These are phyloP conservation scores for Tricholoma saponaceum DNA, from an alignment of 768 basidiomycete genomes.

Conservation along the genomic window DNA sequence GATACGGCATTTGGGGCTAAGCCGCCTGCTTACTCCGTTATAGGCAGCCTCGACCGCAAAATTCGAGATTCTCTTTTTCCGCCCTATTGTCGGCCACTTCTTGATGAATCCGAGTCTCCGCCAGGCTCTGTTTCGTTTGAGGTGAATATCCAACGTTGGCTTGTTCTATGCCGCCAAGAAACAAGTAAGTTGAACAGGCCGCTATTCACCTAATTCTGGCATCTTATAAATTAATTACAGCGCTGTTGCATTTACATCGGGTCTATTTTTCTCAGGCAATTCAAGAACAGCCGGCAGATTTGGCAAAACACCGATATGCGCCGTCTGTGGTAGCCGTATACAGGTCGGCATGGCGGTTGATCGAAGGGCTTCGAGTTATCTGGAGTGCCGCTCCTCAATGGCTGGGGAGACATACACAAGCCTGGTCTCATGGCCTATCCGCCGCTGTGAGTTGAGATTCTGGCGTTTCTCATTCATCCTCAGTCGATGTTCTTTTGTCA, in stretches of 20 bases:
- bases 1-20: conserved; percentile 48
- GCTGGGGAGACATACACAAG: conserved; percentile 39
- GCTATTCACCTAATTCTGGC: no score
- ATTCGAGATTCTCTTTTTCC: conserved; percentile 60
- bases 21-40: conserved; percentile 45
- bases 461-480: background rate
- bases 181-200: conserved; percentile 28
- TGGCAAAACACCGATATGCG: conserved; percentile 57
- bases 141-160: conserved; percentile 37
- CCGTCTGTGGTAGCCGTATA: conserved; percentile 71
- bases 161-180: conserved; percentile 45
- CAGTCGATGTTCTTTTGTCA: background rate
- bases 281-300: conserved; percentile 53
- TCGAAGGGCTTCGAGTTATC: conserved; percentile 41
- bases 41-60: conserved; percentile 55
- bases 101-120: conserved; percentile 8
- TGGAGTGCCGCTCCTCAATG: conserved; percentile 38
- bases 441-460: conserved; percentile 46
- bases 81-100: conserved; percentile 32
- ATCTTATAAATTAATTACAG: no score
- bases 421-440: conserved; percentile 68
- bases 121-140: conserved; percentile 13
- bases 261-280: conserved; percentile 65
- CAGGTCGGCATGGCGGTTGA: conserved; percentile 66
- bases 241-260: conserved; percentile 61